Conservation (phyloP, 768 basidiomycete genomes). For the Pisolithus tinctorius region DNA sequence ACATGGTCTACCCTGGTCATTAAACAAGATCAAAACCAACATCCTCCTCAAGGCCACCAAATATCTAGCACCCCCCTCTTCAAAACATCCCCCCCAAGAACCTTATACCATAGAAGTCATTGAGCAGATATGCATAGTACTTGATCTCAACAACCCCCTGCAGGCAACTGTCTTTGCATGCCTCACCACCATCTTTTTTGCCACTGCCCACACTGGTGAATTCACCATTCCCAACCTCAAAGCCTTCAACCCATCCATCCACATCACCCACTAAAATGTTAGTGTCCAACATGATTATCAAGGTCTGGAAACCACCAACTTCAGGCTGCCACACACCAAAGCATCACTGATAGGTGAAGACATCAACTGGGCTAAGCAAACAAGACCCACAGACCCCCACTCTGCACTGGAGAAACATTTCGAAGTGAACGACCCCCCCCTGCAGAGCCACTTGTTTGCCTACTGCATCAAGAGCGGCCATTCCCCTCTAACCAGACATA, state of each 20-base stretch:
- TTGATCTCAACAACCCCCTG: conserved; percentile 24
- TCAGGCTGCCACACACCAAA: conserved; percentile 5
- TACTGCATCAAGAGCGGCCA: no score
- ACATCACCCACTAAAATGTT: no score
- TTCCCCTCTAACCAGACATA: no score
- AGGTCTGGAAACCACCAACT: conserved; percentile 22
- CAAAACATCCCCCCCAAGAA: conserved; percentile 24
- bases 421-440: conserved; percentile 26
- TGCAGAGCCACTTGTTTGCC: no score
- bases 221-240: conserved; percentile 30
- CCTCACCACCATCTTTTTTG: conserved; percentile 27
- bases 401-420: conserved; percentile 8
- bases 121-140: not conserved
- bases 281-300: no score
- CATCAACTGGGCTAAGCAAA: conserved; percentile 7
- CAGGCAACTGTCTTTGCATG: conserved; percentile 27
- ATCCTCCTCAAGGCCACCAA: conserved; percentile 13
- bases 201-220: conserved; percentile 29
- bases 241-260: no score
- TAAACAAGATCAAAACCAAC: conserved; percentile 21
- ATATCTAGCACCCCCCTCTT: conserved; percentile 5
- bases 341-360: conserved; percentile 10
- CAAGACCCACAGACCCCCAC: conserved; percentile 4
- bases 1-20: conserved; percentile 30
- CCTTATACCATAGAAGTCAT: conserved; percentile 6